phyloP scores from a whole-genome alignment of 2,329 filamentous ascomycete species.

The Westerdykella ornata region DNA sequence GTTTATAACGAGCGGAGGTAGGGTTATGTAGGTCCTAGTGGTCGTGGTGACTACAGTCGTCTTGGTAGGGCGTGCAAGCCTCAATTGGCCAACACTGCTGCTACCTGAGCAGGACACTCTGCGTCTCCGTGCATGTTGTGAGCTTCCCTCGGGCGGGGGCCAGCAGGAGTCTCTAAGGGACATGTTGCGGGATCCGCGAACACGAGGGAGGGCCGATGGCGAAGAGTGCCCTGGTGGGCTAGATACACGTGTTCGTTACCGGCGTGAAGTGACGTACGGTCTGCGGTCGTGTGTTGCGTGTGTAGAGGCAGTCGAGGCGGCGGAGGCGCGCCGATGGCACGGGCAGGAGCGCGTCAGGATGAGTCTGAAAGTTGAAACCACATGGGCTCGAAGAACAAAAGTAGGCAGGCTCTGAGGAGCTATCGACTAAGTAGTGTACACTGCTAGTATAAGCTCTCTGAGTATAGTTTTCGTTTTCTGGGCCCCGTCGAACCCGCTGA shows the following conservation, averaged over 20 bases:
- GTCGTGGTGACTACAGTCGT: slow-evolving; percentile 77
- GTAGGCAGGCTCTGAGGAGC: background rate
- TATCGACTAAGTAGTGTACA: too few relatives aligned
- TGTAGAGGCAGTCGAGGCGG: slow-evolving; percentile 2
- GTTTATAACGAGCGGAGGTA: slow-evolving; percentile 75
- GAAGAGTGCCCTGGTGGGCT: background rate
- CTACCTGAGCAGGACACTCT: slow-evolving; percentile 35
- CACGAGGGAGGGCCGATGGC: background rate
- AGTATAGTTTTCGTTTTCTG: too few relatives aligned
- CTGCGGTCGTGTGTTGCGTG: too few relatives aligned
- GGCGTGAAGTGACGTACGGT: too few relatives aligned
- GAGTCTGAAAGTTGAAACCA: slow-evolving; percentile 2
- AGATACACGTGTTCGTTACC: background rate
- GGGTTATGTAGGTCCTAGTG: slow-evolving; percentile 74
- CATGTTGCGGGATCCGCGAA: slow-evolving; percentile 18
- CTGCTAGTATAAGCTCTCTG: too few relatives aligned
- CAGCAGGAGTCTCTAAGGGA: slow-evolving; percentile 16
- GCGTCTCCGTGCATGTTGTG: slow-evolving; percentile 21
- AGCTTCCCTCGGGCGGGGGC: slow-evolving; percentile 20
- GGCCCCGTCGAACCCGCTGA: too few relatives aligned
- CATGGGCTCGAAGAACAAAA: slow-evolving; percentile 6
- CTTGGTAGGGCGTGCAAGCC: slow-evolving; percentile 57
- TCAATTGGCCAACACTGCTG: slow-evolving; percentile 49
- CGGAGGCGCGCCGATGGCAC: slow-evolving; percentile 16
- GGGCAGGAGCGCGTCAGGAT: slow-evolving; percentile 9